phyloP scores from a whole-genome alignment of 1,284 basidiomycete genomes.

The Tilletia walkeri region DNA sequence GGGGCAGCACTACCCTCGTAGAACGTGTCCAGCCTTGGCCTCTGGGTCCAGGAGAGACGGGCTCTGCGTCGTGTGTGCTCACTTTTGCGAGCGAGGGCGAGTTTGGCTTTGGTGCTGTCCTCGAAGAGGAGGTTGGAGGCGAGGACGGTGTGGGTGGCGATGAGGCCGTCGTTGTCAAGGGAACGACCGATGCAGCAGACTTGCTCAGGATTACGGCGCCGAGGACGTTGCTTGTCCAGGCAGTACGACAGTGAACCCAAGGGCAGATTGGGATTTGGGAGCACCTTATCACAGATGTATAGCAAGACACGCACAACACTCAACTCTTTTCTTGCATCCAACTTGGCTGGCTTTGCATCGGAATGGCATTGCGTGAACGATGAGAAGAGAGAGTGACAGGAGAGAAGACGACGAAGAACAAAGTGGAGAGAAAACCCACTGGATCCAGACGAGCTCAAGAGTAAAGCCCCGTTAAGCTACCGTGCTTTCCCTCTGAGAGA shows the following conservation, averaged over 20 bases:
- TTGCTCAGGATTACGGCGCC: too few relatives aligned
- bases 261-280: too few relatives aligned
- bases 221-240: too few relatives aligned
- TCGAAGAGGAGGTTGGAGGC: background rate
- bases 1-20: conserved; percentile 6
- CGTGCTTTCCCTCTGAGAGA: background rate
- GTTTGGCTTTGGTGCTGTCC: background rate
- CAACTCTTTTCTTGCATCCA: too few relatives aligned
- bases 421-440: background rate
- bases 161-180: too few relatives aligned
- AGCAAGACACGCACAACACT: too few relatives aligned
- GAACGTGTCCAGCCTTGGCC: conserved; percentile 14
- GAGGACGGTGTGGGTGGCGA: too few relatives aligned
- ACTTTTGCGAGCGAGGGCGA: conserved; percentile 1
- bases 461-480: conserved; percentile 17
- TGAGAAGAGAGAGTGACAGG: background rate
- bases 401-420: background rate
- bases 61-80: background rate
- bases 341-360: too few relatives aligned
- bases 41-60: background rate
- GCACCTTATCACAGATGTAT: too few relatives aligned
- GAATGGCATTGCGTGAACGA: background rate
- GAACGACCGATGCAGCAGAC: too few relatives aligned
- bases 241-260: too few relatives aligned
- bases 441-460: conserved; percentile 17